A percentile compares a stretch with the other conserved stretches of the same genome.
phyloP scores from a whole-genome alignment of 768 basidiomycete species.

The Lepiota venenata region DNA sequence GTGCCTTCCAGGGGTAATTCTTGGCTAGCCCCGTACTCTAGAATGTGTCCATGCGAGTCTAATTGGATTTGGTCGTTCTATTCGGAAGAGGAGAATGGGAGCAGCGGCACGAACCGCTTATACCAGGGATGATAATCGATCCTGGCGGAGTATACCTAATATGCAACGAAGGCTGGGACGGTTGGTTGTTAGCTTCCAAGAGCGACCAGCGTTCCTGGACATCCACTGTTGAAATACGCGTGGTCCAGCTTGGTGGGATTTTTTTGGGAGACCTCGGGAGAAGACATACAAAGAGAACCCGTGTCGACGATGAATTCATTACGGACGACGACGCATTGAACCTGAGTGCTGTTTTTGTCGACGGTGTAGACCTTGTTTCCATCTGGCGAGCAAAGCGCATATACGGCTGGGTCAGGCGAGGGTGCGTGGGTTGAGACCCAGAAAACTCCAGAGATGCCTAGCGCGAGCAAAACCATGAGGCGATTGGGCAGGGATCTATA shows the following conservation, averaged over 20 bases:
- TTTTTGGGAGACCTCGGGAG: background rate
- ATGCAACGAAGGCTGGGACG: constrained; percentile 13
- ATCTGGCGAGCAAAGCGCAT: constrained; percentile 61
- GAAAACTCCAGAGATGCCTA: background rate
- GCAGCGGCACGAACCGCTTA: constrained; percentile 52
- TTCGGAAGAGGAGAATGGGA: background rate
- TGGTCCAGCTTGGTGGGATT: background rate
- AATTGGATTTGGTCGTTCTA: background rate
- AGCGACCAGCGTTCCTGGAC: constrained; percentile 37
- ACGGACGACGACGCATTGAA: constrained; percentile 63
- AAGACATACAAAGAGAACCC: constrained; percentile 52
- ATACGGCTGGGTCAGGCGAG: constrained; percentile 21
- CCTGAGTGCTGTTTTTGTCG: constrained; percentile 46
- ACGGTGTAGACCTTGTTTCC: constrained; percentile 61
- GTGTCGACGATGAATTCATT: constrained; percentile 46
- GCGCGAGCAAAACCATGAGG: background rate
- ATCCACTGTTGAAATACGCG: constrained; percentile 29
- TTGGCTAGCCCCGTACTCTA: constrained; percentile 71
- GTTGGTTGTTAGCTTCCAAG: constrained; percentile 17
- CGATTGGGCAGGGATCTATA: background rate
- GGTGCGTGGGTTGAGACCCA: background rate
- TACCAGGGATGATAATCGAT: constrained; percentile 67
- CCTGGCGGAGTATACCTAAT: constrained; percentile 51
- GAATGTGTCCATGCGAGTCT: constrained; percentile 80
- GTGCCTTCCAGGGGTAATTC: constrained; percentile 65